Percentiles rank a stretch among this genome's conserved stretches.
phyloP scores from a whole-genome alignment of 208 protist species.

The Crithidia brevicula region DNA sequence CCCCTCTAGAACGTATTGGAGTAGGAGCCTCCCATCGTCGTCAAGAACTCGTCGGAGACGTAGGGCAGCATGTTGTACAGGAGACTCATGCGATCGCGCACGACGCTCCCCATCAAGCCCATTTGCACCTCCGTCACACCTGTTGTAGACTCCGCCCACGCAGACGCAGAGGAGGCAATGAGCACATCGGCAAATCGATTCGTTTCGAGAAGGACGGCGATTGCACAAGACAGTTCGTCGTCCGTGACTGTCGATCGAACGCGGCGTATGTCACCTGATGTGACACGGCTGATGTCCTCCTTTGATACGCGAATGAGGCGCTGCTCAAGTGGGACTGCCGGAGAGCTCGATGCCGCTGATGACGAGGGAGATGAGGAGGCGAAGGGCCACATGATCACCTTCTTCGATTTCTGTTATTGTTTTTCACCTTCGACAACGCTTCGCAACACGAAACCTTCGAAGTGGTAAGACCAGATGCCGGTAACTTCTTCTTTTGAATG shows the following conservation, averaged over 20 bases:
- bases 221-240: conserved; percentile 50
- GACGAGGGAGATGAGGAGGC: not conserved
- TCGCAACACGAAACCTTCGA: not conserved
- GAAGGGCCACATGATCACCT: conserved; percentile 7
- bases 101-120: conserved; percentile 20
- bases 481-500: no score
- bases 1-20: not conserved
- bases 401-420: not conserved
- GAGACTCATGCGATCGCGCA: conserved; percentile 46
- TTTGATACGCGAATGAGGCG: conserved; percentile 54
- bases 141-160: conserved; percentile 45
- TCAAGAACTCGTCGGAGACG: conserved; percentile 56
- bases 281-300: conserved; percentile 57
- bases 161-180: conserved; percentile 20
- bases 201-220: conserved; percentile 60
- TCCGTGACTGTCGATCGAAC: conserved; percentile 36
- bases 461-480: no score
- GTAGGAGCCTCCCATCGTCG: conserved; percentile 35
- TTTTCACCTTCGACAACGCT: not conserved
- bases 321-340: conserved; percentile 41
- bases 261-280: conserved; percentile 51
- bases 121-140: conserved; percentile 39
- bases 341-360: not conserved
- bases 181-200: conserved; percentile 78
- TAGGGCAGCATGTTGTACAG: conserved; percentile 80